Conservation (phyloP, 2,329 filamentous ascomycete species). For the Metarhizium brunneum region DNA sequence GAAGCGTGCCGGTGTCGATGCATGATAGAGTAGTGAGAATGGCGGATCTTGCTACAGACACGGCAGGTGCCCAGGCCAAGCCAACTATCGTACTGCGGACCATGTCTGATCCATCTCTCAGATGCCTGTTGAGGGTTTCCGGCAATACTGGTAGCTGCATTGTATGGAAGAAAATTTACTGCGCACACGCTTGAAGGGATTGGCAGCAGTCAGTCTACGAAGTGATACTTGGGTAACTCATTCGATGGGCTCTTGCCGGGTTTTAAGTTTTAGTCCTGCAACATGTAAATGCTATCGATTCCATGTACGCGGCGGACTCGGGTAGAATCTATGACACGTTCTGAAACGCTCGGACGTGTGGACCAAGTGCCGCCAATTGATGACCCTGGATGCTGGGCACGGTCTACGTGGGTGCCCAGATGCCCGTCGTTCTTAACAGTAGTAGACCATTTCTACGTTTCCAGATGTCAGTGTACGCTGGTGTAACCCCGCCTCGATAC, state of each 20-base stretch:
- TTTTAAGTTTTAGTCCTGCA: neutral
- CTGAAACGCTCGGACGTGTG: neutral
- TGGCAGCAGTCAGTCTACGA: neutral
- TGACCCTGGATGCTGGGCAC: too few species aligned
- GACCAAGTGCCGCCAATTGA: neutral
- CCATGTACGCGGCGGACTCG: too few species aligned
- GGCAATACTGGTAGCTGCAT: neutral
- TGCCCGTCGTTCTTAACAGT: too few species aligned
- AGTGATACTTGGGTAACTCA: neutral
- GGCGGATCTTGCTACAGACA: constrained; percentile 35
- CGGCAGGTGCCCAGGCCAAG: constrained; percentile 36
- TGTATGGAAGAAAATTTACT: neutral
- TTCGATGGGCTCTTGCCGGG: neutral
- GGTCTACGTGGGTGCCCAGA: too few species aligned
- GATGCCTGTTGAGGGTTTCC: constrained; percentile 1
- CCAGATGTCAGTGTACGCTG: too few species aligned
- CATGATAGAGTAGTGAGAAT: constrained; percentile 35
- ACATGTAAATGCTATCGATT: neutral
- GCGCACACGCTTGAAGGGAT: neutral
- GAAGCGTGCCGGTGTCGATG: constrained; percentile 38
- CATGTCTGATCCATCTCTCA: constrained; percentile 19
- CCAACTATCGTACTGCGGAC: constrained; percentile 33
- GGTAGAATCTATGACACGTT: too few species aligned
- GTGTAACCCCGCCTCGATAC: too few species aligned
- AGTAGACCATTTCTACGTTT: too few species aligned